A percentile compares a stretch with the other conserved stretches of the same genome.
Conservation (phyloP, 352 stramenopile species). For the Phytophthora sp. region DNA sequence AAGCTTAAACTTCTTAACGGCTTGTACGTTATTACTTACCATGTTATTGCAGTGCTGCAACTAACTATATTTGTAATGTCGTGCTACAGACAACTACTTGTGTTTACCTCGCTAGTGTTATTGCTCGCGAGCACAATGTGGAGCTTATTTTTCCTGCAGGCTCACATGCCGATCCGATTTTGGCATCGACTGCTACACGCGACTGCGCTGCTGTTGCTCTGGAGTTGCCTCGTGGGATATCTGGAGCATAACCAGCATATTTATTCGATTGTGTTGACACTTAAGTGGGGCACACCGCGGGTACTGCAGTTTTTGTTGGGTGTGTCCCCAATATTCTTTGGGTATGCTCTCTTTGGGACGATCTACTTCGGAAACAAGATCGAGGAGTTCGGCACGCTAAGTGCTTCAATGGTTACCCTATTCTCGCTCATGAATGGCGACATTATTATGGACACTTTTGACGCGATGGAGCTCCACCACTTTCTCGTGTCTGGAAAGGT, state of each 20-base stretch:
- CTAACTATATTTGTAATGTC: conserved; percentile 5
- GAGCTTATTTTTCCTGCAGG: conserved; percentile 76
- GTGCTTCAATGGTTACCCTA: conserved; percentile 77
- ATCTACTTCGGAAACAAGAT: conserved; percentile 89
- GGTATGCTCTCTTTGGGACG: conserved; percentile 89
- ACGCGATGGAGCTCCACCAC: conserved; percentile 73
- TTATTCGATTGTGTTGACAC: conserved; percentile 92
- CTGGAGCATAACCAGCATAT: conserved; percentile 87
- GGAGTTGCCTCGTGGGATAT: conserved; percentile 85
- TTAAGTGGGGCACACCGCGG: conserved; percentile 79
- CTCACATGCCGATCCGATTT: conserved; percentile 76
- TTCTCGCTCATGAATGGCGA: conserved; percentile 93
- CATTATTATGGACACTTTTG: conserved; percentile 91
- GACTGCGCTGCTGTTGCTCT: conserved; percentile 78
- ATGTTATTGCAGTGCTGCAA: background rate
- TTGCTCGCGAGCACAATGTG: conserved; percentile 69
- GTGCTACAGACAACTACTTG: conserved; percentile 58
- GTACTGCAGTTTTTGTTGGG: conserved; percentile 89
- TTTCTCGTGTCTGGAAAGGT: conserved; percentile 74
- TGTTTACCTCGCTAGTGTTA: conserved; percentile 55
- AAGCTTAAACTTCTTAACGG: conserved; percentile 74
- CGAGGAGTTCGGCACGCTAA: conserved; percentile 74
- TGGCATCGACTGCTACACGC: conserved; percentile 78
- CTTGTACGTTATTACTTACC: conserved; percentile 50
- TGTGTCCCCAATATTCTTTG: conserved; percentile 89